Evolutionary conservation across 2,329 filamentous ascomycete genomes (phyloP).

Genomic region (Cladosporium sp.): DNA sequence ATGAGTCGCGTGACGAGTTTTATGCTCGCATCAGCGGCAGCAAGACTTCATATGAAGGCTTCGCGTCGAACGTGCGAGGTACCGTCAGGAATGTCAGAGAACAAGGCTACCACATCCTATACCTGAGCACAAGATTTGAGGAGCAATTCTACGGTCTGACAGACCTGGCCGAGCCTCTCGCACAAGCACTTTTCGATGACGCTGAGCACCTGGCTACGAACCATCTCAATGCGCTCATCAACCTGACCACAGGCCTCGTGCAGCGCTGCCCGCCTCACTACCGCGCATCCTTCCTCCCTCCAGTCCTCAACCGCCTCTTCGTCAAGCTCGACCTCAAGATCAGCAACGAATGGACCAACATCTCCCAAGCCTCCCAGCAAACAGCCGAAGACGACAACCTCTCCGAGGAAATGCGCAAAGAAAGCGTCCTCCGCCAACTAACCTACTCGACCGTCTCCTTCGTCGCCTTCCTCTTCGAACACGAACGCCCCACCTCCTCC

Average conservation of each 20-base stretch:
- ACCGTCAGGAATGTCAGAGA: slow-evolving; percentile 87
- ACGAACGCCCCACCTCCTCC: slow-evolving; percentile 51
- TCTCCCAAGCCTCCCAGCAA: slow-evolving; percentile 56
- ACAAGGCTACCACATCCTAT: slow-evolving; percentile 89
- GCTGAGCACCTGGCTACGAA: slow-evolving; percentile 82
- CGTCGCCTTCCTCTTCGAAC: slow-evolving; percentile 80
- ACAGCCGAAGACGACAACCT: slow-evolving; percentile 67
- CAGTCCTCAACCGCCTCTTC: slow-evolving; percentile 77
- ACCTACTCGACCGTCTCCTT: slow-evolving; percentile 91
- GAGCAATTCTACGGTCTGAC: slow-evolving; percentile 86
- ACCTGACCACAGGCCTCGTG: slow-evolving; percentile 81
- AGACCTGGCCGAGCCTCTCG: slow-evolving; percentile 77
- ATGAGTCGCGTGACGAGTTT: slow-evolving; percentile 93
- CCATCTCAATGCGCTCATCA: slow-evolving; percentile 89
- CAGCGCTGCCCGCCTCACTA: slow-evolving; percentile 83
- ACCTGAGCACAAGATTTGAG: slow-evolving; percentile 84
- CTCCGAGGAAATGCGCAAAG: slow-evolving; percentile 95
- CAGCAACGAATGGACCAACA: slow-evolving; percentile 76
- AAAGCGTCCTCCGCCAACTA: slow-evolving; percentile 88
- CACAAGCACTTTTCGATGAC: slow-evolving; percentile 78
- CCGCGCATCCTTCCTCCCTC: slow-evolving; percentile 76
- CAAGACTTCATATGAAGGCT: slow-evolving; percentile 83
- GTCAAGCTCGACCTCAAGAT: slow-evolving; percentile 84
- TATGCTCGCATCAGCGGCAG: slow-evolving; percentile 88
- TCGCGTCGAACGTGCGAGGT: slow-evolving; percentile 88